A percentile compares a stretch with the other conserved stretches of the same genome.
Evolutionary conservation across 768 basidiomycete species (phyloP).

Genomic region (Pleurotus pulmonarius): DNA sequence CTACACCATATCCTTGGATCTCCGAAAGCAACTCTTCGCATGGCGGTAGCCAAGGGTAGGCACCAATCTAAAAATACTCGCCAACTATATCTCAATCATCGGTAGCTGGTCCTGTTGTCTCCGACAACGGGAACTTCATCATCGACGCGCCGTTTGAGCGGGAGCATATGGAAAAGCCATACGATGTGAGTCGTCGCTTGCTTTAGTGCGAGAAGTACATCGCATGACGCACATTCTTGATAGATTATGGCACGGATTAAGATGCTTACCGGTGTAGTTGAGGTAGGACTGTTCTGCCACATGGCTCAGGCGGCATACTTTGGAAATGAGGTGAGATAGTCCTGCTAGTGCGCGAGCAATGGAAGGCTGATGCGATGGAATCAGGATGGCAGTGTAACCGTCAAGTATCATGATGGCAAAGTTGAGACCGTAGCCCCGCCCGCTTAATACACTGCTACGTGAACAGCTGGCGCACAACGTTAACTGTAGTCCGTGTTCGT

Average conservation of each 20-base stretch:
- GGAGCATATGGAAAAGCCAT: slow-evolving; percentile 65
- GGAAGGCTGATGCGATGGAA: background rate
- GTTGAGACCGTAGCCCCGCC: slow-evolving; percentile 22
- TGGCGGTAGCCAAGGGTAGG: slow-evolving; percentile 80
- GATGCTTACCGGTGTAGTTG: slow-evolving; percentile 96
- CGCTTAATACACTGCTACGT: background rate
- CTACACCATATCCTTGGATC: slow-evolving; percentile 59
- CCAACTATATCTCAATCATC: slow-evolving; percentile 10
- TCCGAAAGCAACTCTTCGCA: slow-evolving; percentile 74
- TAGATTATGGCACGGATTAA: slow-evolving; percentile 83
- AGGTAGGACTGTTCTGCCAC: slow-evolving; percentile 94
- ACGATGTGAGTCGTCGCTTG: slow-evolving; percentile 35
- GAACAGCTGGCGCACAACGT: too few species aligned
- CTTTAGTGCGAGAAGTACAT: background rate
- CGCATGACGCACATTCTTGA: slow-evolving; percentile 3
- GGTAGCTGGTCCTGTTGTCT: slow-evolving; percentile 89
- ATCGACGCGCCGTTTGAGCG: slow-evolving; percentile 91
- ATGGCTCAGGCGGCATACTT: slow-evolving; percentile 98
- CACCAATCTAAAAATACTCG: background rate
- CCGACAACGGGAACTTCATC: slow-evolving; percentile 96
- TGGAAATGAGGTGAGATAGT: slow-evolving; percentile 63
- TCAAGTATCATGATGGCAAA: slow-evolving; percentile 51
- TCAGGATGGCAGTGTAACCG: slow-evolving; percentile 69
- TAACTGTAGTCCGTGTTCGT: too few species aligned
- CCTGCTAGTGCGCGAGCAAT: too few species aligned